These are phyloP conservation scores for Penicillium argentinense DNA, from an alignment of 495 filamentous ascomycete genomes.

Conservation along the genomic window DNA sequence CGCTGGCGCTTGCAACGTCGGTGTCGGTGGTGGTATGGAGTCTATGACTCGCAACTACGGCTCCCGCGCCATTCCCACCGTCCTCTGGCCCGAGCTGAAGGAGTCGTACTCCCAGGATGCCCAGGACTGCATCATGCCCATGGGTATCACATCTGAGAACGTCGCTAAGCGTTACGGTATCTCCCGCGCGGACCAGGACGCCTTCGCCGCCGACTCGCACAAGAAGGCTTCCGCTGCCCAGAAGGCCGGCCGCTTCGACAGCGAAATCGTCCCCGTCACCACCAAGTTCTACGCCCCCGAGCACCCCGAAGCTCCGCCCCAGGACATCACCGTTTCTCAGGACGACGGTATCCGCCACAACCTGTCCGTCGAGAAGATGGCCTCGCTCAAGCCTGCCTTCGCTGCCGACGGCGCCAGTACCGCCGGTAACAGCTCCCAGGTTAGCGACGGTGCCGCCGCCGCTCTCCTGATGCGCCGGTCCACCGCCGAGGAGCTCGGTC, in stretches of 20 bases:
- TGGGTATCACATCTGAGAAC: constrained; percentile 93
- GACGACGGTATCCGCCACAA: constrained; percentile 81
- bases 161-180: constrained; percentile 78
- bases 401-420: constrained; percentile 69
- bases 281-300: constrained; percentile 56
- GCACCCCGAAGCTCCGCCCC: constrained; percentile 61
- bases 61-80: constrained; percentile 73
- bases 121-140: constrained; percentile 85
- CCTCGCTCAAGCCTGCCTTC: constrained; percentile 83
- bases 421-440: constrained; percentile 83
- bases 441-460: constrained; percentile 85
- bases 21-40: constrained; percentile 89
- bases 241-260: constrained; percentile 65
- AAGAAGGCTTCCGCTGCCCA: constrained; percentile 68
- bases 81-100: constrained; percentile 73
- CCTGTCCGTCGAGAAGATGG: constrained; percentile 66
- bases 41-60: constrained; percentile 92
- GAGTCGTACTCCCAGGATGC: constrained; percentile 66
- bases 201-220: constrained; percentile 74
- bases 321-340: constrained; percentile 60
- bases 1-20: constrained; percentile 69
- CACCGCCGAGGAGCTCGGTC: constrained; percentile 72
- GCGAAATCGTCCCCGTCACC: constrained; percentile 75
- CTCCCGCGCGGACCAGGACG: constrained; percentile 75
- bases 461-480: constrained; percentile 79